These are phyloP conservation scores for Dittrichia graveolens DNA, from an alignment of 129 eudicot species.

Conservation along the genomic window DNA sequence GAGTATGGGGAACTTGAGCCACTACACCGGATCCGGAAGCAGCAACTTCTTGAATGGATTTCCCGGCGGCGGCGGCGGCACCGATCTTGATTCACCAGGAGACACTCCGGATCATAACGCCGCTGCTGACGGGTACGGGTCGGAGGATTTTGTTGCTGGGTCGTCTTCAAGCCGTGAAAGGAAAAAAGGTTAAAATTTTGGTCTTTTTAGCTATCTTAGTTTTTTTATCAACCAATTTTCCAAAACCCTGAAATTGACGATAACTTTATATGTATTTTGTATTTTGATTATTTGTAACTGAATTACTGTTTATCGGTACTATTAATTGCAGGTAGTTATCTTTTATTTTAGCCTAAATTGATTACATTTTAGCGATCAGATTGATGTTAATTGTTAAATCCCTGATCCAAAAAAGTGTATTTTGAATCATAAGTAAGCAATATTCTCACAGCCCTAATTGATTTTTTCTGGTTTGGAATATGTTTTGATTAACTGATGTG, in stretches of 20 bases:
- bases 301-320: neutral
- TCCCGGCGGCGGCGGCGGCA: constrained; percentile 40
- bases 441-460: neutral
- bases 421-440: neutral
- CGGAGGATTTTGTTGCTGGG: constrained; percentile 91
- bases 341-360: neutral
- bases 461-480: neutral
- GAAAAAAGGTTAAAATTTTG: constrained; percentile 64
- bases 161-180: constrained; percentile 82
- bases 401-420: neutral
- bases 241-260: neutral
- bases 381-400: neutral
- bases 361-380: neutral
- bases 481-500: neutral
- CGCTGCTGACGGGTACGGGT: constrained; percentile 77
- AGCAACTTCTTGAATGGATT: constrained; percentile 47
- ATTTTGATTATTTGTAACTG: neutral
- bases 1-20: constrained; percentile 93
- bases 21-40: constrained; percentile 52
- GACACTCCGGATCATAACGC: constrained; percentile 56
- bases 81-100: constrained; percentile 50
- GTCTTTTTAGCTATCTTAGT: neutral
- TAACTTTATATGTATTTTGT: neutral
- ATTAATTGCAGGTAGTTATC: constrained; percentile 1
- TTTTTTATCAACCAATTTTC: constrained; percentile 10